Percentiles rank a stretch among this genome's conserved stretches.
phyloP scores from a whole-genome alignment of 768 basidiomycete genomes.

The Dentipellis fragilis region DNA sequence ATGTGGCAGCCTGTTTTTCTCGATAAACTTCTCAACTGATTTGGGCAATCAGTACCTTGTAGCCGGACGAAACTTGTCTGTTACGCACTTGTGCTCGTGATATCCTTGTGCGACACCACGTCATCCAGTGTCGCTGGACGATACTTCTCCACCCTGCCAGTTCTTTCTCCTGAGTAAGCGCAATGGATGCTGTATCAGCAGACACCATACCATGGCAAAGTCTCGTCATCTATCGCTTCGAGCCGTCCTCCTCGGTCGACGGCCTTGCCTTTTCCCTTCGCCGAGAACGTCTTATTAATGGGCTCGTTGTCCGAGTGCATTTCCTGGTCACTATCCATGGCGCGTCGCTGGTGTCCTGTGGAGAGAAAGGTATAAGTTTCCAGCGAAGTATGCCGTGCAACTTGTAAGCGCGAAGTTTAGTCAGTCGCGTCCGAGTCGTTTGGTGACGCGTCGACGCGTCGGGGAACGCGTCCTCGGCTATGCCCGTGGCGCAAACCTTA shows the following conservation, averaged over 20 bases:
- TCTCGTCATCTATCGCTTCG: conserved; percentile 40
- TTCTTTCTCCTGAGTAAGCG: conserved; percentile 2
- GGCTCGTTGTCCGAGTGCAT: conserved; percentile 39
- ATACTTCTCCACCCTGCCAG: conserved; percentile 87
- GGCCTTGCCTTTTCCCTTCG: conserved; percentile 69
- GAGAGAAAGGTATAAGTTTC: not conserved
- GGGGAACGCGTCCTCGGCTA: not conserved
- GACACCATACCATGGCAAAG: conserved; percentile 68
- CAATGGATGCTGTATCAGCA: not conserved
- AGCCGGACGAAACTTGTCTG: not conserved
- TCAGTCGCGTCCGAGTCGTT: not conserved
- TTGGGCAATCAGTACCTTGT: not conserved
- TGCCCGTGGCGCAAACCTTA: conserved; percentile 16
- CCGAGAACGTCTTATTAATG: conserved; percentile 15
- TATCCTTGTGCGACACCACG: conserved; percentile 94
- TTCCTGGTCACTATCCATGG: conserved; percentile 55
- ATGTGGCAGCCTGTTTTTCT: conserved; percentile 89
- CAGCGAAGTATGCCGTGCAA: not conserved
- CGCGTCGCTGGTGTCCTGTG: not conserved
- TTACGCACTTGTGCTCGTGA: conserved; percentile 81
- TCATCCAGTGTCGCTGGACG: conserved; percentile 85
- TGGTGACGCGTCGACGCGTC: conserved; percentile 5
- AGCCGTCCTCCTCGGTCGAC: conserved; percentile 27
- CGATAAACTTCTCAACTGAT: conserved; percentile 92
- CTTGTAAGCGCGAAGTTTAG: not conserved